These are phyloP conservation scores for Linderina pennispora DNA, from an alignment of 192 early-diverging fungal species.

Conservation along the genomic window DNA sequence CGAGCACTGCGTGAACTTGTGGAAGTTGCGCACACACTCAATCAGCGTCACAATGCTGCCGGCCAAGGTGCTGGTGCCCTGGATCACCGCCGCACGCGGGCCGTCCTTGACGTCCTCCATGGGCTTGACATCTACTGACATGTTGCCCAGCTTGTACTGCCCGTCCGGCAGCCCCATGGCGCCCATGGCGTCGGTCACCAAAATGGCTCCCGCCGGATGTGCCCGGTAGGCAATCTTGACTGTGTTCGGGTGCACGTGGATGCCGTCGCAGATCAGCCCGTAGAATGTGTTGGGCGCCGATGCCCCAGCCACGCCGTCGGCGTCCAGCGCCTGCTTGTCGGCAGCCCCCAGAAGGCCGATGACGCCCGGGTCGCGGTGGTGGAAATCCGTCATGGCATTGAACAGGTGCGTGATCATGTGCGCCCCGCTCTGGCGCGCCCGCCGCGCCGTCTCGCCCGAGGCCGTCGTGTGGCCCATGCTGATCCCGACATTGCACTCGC, in stretches of 20 bases:
- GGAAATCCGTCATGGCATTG: slow-evolving; percentile 73
- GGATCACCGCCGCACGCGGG: slow-evolving; percentile 44
- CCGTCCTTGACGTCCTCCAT: slow-evolving; percentile 13
- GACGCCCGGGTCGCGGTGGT: slow-evolving; percentile 73
- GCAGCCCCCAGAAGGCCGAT: slow-evolving; percentile 58
- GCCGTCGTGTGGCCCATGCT: slow-evolving; percentile 56
- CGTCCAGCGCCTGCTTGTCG: not conserved
- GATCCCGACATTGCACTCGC: slow-evolving; percentile 51
- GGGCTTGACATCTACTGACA: slow-evolving; percentile 48
- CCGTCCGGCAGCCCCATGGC: slow-evolving; percentile 56
- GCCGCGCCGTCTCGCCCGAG: slow-evolving; percentile 47
- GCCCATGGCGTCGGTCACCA: slow-evolving; percentile 67
- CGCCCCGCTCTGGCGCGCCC: slow-evolving; percentile 52
- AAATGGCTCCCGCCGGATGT: slow-evolving; percentile 58
- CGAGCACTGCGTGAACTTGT: slow-evolving; percentile 16
- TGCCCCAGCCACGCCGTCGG: not conserved
- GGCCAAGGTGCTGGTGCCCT: slow-evolving; percentile 17
- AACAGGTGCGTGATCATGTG: slow-evolving; percentile 69
- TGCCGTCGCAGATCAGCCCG: slow-evolving; percentile 69
- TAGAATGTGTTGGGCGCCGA: slow-evolving; percentile 49
- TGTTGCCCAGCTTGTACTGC: slow-evolving; percentile 58
- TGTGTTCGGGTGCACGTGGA: slow-evolving; percentile 65
- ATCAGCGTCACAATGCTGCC: slow-evolving; percentile 23
- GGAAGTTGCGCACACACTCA: slow-evolving; percentile 36
- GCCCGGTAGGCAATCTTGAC: slow-evolving; percentile 66